Evolutionary conservation across 176 grass and related monocot species (phyloP), one percentile per base, ranked within the genome.

Genomic region (Neostapfia colusana): DNA sequence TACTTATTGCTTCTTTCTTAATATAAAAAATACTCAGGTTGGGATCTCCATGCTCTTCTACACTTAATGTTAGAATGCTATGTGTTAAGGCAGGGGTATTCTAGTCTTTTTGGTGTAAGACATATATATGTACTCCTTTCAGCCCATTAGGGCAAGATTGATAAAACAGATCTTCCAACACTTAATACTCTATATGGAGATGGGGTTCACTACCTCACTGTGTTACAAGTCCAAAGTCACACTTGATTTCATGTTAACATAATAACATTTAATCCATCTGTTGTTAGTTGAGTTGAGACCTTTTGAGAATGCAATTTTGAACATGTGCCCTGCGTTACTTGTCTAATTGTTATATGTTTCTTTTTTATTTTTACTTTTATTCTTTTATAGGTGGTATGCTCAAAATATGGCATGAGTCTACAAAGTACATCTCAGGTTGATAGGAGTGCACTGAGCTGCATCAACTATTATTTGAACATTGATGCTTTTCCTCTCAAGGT

Each of bases 391-490:
- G 81, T 70, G 9, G 64, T 93, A 77, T 84, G 84, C 49, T 69
- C 81, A 81, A 86, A 81, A 78, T 84, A 81, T 89, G 72, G 42
- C 62, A 61, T 84, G 41, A 65, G 23, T 35, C 48, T 70, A n/a
- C 54, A 84, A 82, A 81, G 26, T 74, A 78, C 74, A 71, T 88
- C 81, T 66, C 83, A 86, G 63, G 60, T 89, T 62, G 77, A 93
- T 60, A 80, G 73, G 63, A 81, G 65, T 53, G 81, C 77, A 23
- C 56, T 89, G 11, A 84, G 76, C 31, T 87, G 78, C 28, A 46
- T 93, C 24, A 61, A 59, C 15, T 40, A 84, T 69, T 93, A 93
- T 84, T 71, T 88, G 55, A 55, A 84, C 42, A 86, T 85, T 68
- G 42, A 74, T 26, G 27, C 69, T 78, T 40, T 41, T 59, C 75